A percentile compares a stretch with the other conserved stretches of the same genome.
These are phyloP conservation scores for Apostasia shenzhenica DNA, from an alignment of 106 monocot genomes.

Conservation along the genomic window DNA sequence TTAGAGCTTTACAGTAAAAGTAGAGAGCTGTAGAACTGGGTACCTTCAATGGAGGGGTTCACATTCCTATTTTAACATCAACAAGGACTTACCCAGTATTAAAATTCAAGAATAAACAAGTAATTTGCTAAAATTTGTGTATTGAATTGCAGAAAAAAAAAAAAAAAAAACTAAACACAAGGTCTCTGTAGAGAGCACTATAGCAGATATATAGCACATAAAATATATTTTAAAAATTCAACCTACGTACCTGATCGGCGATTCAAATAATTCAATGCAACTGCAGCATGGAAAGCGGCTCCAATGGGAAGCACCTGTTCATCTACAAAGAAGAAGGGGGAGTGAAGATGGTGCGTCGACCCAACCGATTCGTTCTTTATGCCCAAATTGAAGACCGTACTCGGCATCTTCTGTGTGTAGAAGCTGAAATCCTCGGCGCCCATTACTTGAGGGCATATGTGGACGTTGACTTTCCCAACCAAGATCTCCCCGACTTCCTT, in stretches of 20 bases:
- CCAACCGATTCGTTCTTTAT: constrained; percentile 35
- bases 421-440: constrained; percentile 72
- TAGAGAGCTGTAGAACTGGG: too few relatives aligned
- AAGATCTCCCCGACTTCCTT: constrained; percentile 35
- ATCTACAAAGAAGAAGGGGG: constrained; percentile 51
- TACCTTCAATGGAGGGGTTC: too few relatives aligned
- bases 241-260: neutral
- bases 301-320: constrained; percentile 62
- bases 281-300: constrained; percentile 67
- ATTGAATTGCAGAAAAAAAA: too few relatives aligned
- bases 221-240: too few relatives aligned
- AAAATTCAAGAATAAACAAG: too few relatives aligned
- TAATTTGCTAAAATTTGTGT: too few relatives aligned
- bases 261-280: constrained; percentile 54
- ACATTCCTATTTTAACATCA: too few relatives aligned
- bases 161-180: neutral
- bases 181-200: neutral
- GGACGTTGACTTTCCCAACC: constrained; percentile 30
- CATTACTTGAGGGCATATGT: constrained; percentile 10
- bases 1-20: too few relatives aligned
- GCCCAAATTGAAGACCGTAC: constrained; percentile 41
- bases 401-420: constrained; percentile 45
- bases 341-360: constrained; percentile 24
- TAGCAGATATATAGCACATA: too few relatives aligned
- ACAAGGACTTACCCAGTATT: too few relatives aligned